Percentiles rank a stretch among this genome's conserved stretches.
Conservation (phyloP, 495 filamentous ascomycete genomes). For the Xylaria intraflava region DNA sequence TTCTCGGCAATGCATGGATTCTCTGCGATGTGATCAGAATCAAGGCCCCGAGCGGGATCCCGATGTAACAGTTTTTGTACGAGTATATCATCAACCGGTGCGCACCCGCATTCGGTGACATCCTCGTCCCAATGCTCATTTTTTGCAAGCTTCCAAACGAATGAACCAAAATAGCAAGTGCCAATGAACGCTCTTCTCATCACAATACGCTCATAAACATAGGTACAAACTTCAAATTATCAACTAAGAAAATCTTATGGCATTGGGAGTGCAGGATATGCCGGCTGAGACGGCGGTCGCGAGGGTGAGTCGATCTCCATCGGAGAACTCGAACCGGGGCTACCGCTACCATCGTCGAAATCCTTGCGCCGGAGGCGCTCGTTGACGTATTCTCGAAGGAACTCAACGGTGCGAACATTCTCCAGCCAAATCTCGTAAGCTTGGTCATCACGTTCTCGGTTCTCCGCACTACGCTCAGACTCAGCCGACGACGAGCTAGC, state of each 20-base stretch:
- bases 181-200: background rate
- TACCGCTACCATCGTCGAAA: conserved; percentile 49
- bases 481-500: conserved; percentile 41
- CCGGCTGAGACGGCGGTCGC: conserved; percentile 25
- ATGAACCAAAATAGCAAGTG: background rate
- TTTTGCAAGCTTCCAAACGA: background rate
- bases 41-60: background rate
- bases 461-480: conserved; percentile 31
- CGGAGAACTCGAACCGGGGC: conserved; percentile 15
- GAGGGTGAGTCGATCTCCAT: conserved; percentile 28
- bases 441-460: conserved; percentile 44
- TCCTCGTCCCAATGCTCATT: background rate
- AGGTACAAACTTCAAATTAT: background rate
- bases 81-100: background rate
- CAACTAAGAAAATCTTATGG: background rate
- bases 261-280: conserved; percentile 23
- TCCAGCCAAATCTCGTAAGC: conserved; percentile 74
- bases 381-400: conserved; percentile 60
- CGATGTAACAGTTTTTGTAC: background rate
- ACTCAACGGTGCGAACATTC: conserved; percentile 74
- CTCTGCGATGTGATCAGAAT: background rate
- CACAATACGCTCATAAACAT: background rate
- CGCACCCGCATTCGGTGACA: background rate
- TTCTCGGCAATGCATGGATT: no score
- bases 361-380: conserved; percentile 58